These are phyloP conservation scores for Colletotrichum agaves DNA, from an alignment of 2,329 filamentous ascomycete genomes.

Conservation along the genomic window DNA sequence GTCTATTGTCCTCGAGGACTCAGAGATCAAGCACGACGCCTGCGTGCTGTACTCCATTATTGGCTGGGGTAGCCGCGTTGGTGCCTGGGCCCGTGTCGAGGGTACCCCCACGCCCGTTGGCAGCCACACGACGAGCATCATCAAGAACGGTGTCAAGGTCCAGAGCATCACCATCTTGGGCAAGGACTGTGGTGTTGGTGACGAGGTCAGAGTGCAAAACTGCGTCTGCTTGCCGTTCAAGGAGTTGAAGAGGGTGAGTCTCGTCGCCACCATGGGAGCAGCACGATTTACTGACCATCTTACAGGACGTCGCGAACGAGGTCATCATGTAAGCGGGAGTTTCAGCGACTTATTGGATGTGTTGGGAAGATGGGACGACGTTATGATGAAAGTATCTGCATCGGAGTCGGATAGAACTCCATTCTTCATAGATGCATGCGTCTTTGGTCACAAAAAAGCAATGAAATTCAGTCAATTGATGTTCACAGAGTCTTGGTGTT, in stretches of 20 bases:
- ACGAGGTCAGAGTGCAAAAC: conserved; percentile 96
- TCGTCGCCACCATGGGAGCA: neutral
- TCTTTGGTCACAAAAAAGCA: conserved; percentile 37
- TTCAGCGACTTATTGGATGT: conserved; percentile 1
- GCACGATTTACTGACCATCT: conserved; percentile 42
- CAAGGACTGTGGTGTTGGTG: conserved; percentile 93
- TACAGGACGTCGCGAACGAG: conserved; percentile 83
- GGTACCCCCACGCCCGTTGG: conserved; percentile 88
- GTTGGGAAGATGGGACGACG: conserved; percentile 16
- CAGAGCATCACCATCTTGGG: conserved; percentile 98
- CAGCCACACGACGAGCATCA: conserved; percentile 91
- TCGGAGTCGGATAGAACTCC: conserved; percentile 31
- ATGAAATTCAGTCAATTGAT: conserved; percentile 11
- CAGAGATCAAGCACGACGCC: conserved; percentile 95
- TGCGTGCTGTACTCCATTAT: conserved; percentile 97
- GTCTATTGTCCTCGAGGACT: conserved; percentile 93
- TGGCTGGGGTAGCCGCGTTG: conserved; percentile 94
- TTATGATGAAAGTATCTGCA: conserved; percentile 33
- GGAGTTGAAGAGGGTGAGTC: conserved; percentile 91
- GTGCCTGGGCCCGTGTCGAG: conserved; percentile 98
- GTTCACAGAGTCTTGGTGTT: no score
- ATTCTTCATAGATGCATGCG: conserved; percentile 36
- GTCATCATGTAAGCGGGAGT: conserved; percentile 83
- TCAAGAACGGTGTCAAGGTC: conserved; percentile 98
- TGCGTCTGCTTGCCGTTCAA: conserved; percentile 98